Base-by-base conservation (phyloP, 257 asterid species). In the Fraxinus excelsior region DNA sequence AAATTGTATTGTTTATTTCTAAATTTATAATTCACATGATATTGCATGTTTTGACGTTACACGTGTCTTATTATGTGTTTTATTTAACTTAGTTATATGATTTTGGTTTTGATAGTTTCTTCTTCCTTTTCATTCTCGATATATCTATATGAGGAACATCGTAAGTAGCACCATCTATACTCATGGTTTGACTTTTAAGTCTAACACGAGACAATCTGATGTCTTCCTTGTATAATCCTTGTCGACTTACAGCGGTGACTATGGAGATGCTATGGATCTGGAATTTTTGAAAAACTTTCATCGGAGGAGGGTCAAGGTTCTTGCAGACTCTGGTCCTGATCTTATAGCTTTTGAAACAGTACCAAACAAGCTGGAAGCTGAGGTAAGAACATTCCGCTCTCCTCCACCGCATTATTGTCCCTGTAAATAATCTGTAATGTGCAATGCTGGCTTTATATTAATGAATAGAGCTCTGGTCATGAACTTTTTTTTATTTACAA, bases 361-460 rank as follows among this genome's bases (percentile, higher is more conserved):
- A 67, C 85, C 89, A 56, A 86, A 83, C 69, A 82, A 79, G 62
- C 68, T 86, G 14, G 89, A 86, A 81, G 86, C 86, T 65, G 84
- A 73, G 87, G 87, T 83, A 83, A 66, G 56, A 31, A 58, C 73
- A 13, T 49, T 66, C 11, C 11, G 3, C 28, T 21, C 12, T 53
- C 5, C 51, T 44, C 19, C 19, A 44, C 19, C 5, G 19, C 5
- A 44, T 44, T 44, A 44, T 21, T 71, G 34, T 32, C 8, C 74
- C 51, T 38, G 37, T 65, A 38, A 56, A 40, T 25, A 23, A 44
- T 12, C 44, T 53, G 32, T 78, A 21, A 53, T 18, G 78, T 38
- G 78, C 71, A 70, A 3, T 11, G 53, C 53, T 44, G 53, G 53
- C 5, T 12, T 44, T 44, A 44, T 44, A 13, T 44, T 44, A 13